Percentiles rank a stretch among this genome's conserved stretches.
These are phyloP conservation scores for Alliaria petiolata DNA, from an alignment of 345 rosid species.

Conservation along the genomic window DNA sequence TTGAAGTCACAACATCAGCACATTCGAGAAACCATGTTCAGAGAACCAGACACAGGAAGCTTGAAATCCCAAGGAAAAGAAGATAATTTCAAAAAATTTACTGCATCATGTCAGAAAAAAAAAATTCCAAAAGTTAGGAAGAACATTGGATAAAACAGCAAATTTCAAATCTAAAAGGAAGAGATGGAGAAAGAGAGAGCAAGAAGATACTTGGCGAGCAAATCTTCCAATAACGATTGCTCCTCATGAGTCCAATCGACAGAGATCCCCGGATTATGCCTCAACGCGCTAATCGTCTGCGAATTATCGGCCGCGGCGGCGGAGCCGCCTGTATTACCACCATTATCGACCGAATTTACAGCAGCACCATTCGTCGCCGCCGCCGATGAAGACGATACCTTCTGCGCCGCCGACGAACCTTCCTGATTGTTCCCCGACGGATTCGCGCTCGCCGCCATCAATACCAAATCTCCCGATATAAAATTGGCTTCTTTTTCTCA, in stretches of 20 bases:
- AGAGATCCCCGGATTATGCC: conserved; percentile 68
- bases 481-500: background rate
- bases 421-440: conserved; percentile 52
- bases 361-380: conserved; percentile 37
- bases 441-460: conserved; percentile 72
- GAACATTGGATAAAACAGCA: background rate
- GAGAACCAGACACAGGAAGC: background rate
- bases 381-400: conserved; percentile 35
- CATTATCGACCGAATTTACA: conserved; percentile 45
- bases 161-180: background rate
- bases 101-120: background rate
- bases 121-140: background rate
- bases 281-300: conserved; percentile 43
- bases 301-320: conserved; percentile 34
- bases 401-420: conserved; percentile 39
- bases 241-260: conserved; percentile 67
- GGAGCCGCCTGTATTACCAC: conserved; percentile 23
- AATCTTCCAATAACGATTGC: conserved; percentile 66
- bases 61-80: background rate
- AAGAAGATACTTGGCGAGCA: conserved; percentile 46
- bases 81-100: background rate
- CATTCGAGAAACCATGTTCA: background rate
- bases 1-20: background rate
- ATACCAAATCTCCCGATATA: background rate
- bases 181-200: background rate